Conservation (phyloP, 306 rosid species). For the Prunus armeniaca region DNA sequence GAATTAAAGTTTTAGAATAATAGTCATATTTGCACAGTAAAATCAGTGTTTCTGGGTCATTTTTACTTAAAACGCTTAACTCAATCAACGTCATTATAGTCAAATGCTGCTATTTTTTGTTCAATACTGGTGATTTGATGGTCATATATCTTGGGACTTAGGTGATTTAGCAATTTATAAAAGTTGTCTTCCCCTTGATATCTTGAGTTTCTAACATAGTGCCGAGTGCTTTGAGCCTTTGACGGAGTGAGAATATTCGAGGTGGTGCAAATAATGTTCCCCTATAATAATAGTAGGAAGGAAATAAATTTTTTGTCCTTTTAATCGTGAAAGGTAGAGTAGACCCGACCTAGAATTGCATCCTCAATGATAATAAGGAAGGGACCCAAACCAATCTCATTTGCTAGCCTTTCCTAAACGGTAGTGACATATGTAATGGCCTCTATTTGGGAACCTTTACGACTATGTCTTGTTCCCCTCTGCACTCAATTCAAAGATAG, state of each 20-base stretch:
- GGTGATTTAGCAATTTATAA: background rate
- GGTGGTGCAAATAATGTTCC: background rate
- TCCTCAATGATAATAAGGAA: background rate
- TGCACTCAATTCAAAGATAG: background rate
- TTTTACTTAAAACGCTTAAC: background rate
- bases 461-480: background rate
- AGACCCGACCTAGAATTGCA: constrained; percentile 2
- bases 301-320: background rate
- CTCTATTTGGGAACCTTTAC: background rate
- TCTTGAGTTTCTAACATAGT: background rate
- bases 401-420: background rate
- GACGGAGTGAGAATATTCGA: background rate
- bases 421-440: background rate
- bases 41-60: background rate
- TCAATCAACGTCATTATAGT: background rate
- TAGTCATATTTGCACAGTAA: background rate
- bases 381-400: background rate
- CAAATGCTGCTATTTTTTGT: background rate
- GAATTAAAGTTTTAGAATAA: background rate
- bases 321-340: background rate
- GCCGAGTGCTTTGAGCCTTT: background rate
- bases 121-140: background rate
- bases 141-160: background rate
- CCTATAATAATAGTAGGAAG: background rate
- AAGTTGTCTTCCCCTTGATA: background rate